Evolutionary conservation across 495 filamentous ascomycete species (phyloP).

Genomic region (Lindgomyces ingoldianus): DNA sequence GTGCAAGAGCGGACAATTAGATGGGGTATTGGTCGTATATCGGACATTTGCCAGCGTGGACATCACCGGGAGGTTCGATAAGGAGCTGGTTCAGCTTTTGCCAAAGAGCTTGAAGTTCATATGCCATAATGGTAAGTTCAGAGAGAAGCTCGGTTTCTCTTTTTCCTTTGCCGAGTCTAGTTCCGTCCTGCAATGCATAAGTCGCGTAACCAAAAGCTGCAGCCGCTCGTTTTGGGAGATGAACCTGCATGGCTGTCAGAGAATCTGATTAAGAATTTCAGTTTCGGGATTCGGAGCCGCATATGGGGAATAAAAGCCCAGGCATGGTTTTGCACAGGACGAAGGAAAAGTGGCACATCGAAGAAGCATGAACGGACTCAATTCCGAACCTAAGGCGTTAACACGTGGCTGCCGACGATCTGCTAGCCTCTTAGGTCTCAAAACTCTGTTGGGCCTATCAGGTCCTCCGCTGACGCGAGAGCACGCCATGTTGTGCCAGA

Average conservation of each 20-base stretch:
- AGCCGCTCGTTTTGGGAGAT: constrained; percentile 5
- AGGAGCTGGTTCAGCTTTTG: constrained; percentile 56
- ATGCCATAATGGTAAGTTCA: constrained; percentile 67
- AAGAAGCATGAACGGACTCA: background rate
- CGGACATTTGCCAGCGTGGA: constrained; percentile 70
- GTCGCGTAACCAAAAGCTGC: background rate
- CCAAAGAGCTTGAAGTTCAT: constrained; percentile 73
- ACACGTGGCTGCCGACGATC: background rate
- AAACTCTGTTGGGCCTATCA: too few species aligned
- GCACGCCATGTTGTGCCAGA: background rate
- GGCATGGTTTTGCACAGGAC: too few species aligned
- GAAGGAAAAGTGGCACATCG: background rate
- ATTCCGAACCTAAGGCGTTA: background rate
- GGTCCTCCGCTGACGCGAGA: background rate
- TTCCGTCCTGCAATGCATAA: background rate
- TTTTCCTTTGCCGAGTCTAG: background rate
- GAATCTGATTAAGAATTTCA: background rate
- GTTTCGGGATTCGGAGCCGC: background rate
- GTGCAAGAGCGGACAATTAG: constrained; percentile 66
- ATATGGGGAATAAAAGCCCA: too few species aligned
- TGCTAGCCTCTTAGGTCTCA: background rate
- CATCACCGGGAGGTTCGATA: constrained; percentile 62
- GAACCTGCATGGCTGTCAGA: background rate
- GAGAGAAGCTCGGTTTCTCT: background rate
- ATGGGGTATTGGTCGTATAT: constrained; percentile 68